Base-by-base conservation (phyloP, 768 basidiomycete genomes). In the Auriscalpium orientale region DNA sequence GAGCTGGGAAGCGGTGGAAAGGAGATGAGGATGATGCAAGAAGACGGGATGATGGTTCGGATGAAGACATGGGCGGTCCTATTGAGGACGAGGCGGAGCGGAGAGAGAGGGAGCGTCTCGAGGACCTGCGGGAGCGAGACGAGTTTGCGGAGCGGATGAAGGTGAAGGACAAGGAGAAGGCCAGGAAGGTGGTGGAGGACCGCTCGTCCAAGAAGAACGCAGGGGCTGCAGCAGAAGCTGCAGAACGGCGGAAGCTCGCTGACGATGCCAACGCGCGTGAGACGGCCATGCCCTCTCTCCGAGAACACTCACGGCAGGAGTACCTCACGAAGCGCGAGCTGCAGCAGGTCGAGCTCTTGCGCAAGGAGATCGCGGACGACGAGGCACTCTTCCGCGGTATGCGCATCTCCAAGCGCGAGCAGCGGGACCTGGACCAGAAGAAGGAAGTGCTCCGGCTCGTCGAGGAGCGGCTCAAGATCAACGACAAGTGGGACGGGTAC, bases 401-500 rank as follows among this genome's bases (percentile, higher is more conserved):
- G 87, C 91, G 84, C 69, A 74, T 97, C 54, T 89, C 95, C 16
- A 91, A 84, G 69, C 76, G 84, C 47, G 97, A 98, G 67, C 76
- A 77, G 59, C 76, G 72, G 35, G 91, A 92, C n/a, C 72, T 94
- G 51, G 91, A 92, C 16, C 76, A 82, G 59, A 98, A 98, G 76
- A 97, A 95, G 72, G 91, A 97, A 63, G 77, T 98, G 8, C 74
- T 99, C 6, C 80, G 82, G 54, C 80, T 98, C 46, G 95, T 95
- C 54, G 95, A 99, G 71, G 95, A 95, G 67, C 83, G 95, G 33
- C 76, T 95, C 59, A 87, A 85, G 66, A 97, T 99, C 55, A 89
- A 92, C 69, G 97, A 99, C 74, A 92, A 90, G 59, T 91, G 79
- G 72, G 97, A 99, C 58, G 95, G 95, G 8, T 99, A 99, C 67